phyloP scores from a whole-genome alignment of 164 flowering plant genomes.

The Malania oleifera region DNA sequence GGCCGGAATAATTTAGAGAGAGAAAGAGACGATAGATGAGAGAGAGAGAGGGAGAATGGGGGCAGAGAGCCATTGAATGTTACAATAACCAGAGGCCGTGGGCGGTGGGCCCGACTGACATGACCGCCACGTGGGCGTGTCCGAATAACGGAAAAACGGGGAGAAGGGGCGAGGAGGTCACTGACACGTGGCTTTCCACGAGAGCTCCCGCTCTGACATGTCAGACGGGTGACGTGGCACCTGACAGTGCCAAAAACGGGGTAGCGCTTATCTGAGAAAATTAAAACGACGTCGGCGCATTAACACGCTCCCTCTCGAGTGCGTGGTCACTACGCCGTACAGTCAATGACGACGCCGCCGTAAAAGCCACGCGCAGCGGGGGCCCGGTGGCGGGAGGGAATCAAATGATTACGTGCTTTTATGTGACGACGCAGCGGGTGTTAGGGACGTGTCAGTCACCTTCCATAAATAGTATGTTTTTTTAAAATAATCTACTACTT shows the following conservation, averaged over 20 bases:
- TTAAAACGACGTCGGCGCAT: too few species aligned
- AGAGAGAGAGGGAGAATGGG: constrained; percentile 16
- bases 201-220: constrained; percentile 9
- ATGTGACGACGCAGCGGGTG: constrained; percentile 7
- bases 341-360: background rate
- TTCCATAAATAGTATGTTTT: constrained; percentile 18
- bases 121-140: constrained; percentile 62
- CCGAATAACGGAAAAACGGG: constrained; percentile 17
- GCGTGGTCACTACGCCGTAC: background rate
- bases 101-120: constrained; percentile 46
- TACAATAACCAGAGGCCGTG: constrained; percentile 37
- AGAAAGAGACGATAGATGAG: constrained; percentile 12
- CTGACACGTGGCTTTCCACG: constrained; percentile 15
- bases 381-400: too few species aligned
- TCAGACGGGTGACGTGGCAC: constrained; percentile 19
- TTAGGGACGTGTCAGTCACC: constrained; percentile 7
- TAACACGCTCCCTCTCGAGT: background rate
- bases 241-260: constrained; percentile 15
- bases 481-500: background rate
- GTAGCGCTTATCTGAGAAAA: too few species aligned
- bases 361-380: background rate
- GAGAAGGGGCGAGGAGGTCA: background rate
- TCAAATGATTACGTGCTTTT: background rate
- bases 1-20: constrained; percentile 25
- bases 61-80: constrained; percentile 32